A percentile compares a stretch with the other conserved stretches of the same genome.
Conservation (phyloP, 1,139 yeast species). For the Kazachstania sp. region DNA sequence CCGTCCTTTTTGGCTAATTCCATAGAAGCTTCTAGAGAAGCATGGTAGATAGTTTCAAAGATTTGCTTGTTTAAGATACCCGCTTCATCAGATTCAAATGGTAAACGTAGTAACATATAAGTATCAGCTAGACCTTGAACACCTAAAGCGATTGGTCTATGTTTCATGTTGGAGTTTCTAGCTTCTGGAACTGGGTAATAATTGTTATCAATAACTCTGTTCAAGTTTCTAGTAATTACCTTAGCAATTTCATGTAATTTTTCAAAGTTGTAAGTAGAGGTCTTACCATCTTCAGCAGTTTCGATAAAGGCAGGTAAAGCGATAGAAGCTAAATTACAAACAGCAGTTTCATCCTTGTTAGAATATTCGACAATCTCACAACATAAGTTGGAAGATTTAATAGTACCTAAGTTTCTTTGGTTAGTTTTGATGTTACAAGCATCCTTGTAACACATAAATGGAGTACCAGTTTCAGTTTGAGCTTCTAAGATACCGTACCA, state of each 20-base stretch:
- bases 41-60: slow-evolving; percentile 86
- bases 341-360: slow-evolving; percentile 79
- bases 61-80: slow-evolving; percentile 62
- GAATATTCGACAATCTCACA: slow-evolving; percentile 88
- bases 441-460: slow-evolving; percentile 86
- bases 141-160: slow-evolving; percentile 83
- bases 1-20: slow-evolving; percentile 63
- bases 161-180: slow-evolving; percentile 54
- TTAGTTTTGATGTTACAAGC: slow-evolving; percentile 75
- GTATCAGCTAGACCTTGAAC: slow-evolving; percentile 88
- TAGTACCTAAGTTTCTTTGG: slow-evolving; percentile 79
- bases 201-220: slow-evolving; percentile 68
- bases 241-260: slow-evolving; percentile 66
- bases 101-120: slow-evolving; percentile 62
- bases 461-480: slow-evolving; percentile 90
- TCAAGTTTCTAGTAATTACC: slow-evolving; percentile 63
- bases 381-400: slow-evolving; percentile 81
- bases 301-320: slow-evolving; percentile 67
- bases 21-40: slow-evolving; percentile 68
- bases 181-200: slow-evolving; percentile 73
- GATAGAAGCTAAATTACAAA: slow-evolving; percentile 80
- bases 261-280: slow-evolving; percentile 54
- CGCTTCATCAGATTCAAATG: slow-evolving; percentile 76
- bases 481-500: slow-evolving; percentile 84
- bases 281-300: slow-evolving; percentile 34